These are phyloP conservation scores for Gossypium australe DNA, from an alignment of 345 rosid species.

Conservation along the genomic window DNA sequence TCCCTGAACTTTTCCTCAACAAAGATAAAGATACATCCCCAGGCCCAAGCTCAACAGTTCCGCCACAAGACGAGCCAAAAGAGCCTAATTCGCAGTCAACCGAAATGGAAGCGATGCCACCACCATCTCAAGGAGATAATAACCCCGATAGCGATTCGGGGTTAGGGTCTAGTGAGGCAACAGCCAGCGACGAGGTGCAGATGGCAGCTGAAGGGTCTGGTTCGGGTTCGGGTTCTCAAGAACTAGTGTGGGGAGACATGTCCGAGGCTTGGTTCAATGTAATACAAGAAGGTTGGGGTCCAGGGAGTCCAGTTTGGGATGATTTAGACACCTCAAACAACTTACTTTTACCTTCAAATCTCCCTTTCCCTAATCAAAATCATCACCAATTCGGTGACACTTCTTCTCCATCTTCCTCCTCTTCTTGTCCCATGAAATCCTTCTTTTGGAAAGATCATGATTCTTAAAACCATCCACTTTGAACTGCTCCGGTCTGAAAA, in stretches of 20 bases:
- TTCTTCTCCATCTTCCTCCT: constrained; percentile 37
- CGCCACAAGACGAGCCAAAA: constrained; percentile 23
- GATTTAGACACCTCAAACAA: constrained; percentile 61
- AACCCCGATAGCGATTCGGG: constrained; percentile 36
- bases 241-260: constrained; percentile 68
- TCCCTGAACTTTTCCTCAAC: constrained; percentile 73
- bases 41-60: constrained; percentile 24
- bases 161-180: constrained; percentile 30
- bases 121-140: constrained; percentile 20
- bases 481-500: neutral
- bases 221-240: constrained; percentile 35
- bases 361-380: constrained; percentile 37
- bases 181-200: constrained; percentile 27
- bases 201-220: constrained; percentile 18
- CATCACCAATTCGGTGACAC: constrained; percentile 30
- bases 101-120: constrained; percentile 12
- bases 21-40: constrained; percentile 38
- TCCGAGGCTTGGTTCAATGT: constrained; percentile 85
- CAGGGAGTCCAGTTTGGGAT: constrained; percentile 94
- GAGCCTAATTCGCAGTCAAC: constrained; percentile 15
- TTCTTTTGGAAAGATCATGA: constrained; percentile 64
- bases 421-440: constrained; percentile 53
- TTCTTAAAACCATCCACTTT: constrained; percentile 10
- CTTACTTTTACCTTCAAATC: constrained; percentile 42
- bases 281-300: constrained; percentile 85